Evolutionary conservation across 768 basidiomycete genomes (phyloP), one percentile per base, ranked within the genome.

Genomic region (Leccinellum luteum): DNA sequence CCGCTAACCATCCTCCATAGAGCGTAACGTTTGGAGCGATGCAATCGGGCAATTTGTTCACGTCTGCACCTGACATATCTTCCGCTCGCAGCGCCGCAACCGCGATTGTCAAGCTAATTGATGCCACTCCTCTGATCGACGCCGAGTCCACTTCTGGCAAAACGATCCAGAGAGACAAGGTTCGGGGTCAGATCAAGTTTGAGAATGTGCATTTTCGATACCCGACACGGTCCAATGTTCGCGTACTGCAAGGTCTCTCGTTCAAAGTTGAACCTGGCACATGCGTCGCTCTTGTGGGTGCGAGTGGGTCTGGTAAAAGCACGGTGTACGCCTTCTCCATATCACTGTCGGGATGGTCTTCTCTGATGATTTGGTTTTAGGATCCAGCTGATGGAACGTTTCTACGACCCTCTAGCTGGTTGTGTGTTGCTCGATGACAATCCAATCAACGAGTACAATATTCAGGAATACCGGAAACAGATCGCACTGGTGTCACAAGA

Each of bases 401-500:
- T 92, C 78, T 92, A 92, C 67, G 89, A 93, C 68, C 85, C 91
- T 15, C 73, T 89, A n/a, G 82, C 82, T 19, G 90, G 90, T 57
- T 77, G 82, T 32, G 78, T 92, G 55, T 82, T 84, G 56, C 78
- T 94, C 48, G 92, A 95, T 65, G 86, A 82, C 45, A 79, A 87
- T 67, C 81, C 83, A 55, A 87, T 96, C 69, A 79, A 81, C 15
- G 84, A 89, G 10, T 80, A 90, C 60, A 94, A 94, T 63, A 76
- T 94, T 31, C 84, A 90, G 62, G 89, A 90, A 54, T 98, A 95
- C 78, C 85, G 95, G 57, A 88, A 92, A 69, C 81, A 93, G 50
- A 83, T 98, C 41, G 89, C 93, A 0, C 77, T 97, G 25, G 94
- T 98, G 25, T 96, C 94, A 47, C 95, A 98, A 70, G 91, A 92